Percentiles rank a stretch among this genome's conserved stretches.
These are phyloP conservation scores for Rhizophora apiculata DNA, from an alignment of 345 rosid genomes.

Conservation along the genomic window DNA sequence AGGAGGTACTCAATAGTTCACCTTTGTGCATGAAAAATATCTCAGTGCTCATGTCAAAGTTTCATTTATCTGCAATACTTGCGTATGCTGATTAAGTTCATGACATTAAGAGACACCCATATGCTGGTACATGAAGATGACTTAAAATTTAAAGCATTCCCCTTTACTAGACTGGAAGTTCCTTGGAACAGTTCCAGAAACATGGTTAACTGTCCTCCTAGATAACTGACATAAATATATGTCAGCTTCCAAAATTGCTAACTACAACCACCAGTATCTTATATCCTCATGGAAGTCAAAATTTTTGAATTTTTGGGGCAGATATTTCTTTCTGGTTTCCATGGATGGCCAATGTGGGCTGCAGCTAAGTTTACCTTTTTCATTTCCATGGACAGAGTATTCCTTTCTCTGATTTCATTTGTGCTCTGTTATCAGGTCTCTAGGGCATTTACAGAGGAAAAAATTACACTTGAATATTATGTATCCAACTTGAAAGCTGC, in stretches of 20 bases:
- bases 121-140: too few relatives aligned
- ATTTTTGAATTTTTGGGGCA: background rate
- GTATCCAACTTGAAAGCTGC: conserved; percentile 37
- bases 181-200: background rate
- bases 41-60: too few relatives aligned
- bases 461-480: conserved; percentile 42
- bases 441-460: conserved; percentile 56
- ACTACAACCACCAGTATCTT: background rate
- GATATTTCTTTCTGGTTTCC: background rate
- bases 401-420: conserved; percentile 16
- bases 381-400: conserved; percentile 4
- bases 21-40: background rate
- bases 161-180: too few relatives aligned
- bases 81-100: background rate
- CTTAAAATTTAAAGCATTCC: too few relatives aligned
- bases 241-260: background rate
- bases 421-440: conserved; percentile 45
- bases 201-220: conserved; percentile 1
- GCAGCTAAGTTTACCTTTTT: background rate
- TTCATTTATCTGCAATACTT: background rate
- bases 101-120: too few relatives aligned
- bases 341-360: background rate
- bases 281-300: background rate
- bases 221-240: too few relatives aligned
- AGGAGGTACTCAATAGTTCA: conserved; percentile 36